Evolutionary conservation across 352 stramenopile genomes (phyloP).

Genomic region (Phytopythium boreale): DNA sequence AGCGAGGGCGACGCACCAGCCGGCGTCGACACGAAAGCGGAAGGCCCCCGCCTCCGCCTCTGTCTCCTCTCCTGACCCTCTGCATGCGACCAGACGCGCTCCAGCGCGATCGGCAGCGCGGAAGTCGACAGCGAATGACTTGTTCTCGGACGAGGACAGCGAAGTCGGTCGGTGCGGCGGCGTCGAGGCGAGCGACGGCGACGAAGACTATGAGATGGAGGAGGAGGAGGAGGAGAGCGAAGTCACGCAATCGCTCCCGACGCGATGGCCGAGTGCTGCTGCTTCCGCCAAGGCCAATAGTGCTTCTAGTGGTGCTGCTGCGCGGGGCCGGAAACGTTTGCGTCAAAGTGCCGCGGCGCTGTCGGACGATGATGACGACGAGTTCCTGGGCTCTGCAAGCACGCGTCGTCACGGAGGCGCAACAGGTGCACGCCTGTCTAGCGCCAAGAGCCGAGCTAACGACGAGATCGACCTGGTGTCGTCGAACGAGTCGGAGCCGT

Average conservation of each 20-base stretch:
- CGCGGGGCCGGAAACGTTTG: conserved; percentile 30
- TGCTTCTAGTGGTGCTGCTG: conserved; percentile 16
- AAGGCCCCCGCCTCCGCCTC: conserved; percentile 11
- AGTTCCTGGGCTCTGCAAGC: conserved; percentile 11
- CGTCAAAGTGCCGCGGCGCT: conserved; percentile 26
- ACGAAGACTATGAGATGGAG: conserved; percentile 60
- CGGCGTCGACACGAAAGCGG: conserved; percentile 17
- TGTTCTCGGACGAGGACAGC: conserved; percentile 47
- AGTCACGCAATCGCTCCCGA: conserved; percentile 7
- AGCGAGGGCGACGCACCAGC: not conserved
- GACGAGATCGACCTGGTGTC: conserved; percentile 49
- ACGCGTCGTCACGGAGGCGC: not conserved
- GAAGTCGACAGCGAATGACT: conserved; percentile 23
- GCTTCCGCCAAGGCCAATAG: conserved; percentile 13
- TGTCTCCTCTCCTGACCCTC: not conserved
- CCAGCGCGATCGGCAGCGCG: conserved; percentile 18
- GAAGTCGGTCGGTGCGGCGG: conserved; percentile 11
- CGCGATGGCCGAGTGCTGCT: conserved; percentile 1
- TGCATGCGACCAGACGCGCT: not conserved
- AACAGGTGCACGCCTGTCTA: not conserved
- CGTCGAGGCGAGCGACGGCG: conserved; percentile 43
- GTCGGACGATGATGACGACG: conserved; percentile 30
- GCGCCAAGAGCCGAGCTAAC: conserved; percentile 12
- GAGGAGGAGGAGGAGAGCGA: conserved; percentile 50
- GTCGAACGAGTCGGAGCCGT: conserved; percentile 34